Conservation (phyloP, 2,329 filamentous ascomycete species). For the Tolypocladium tropicale region DNA sequence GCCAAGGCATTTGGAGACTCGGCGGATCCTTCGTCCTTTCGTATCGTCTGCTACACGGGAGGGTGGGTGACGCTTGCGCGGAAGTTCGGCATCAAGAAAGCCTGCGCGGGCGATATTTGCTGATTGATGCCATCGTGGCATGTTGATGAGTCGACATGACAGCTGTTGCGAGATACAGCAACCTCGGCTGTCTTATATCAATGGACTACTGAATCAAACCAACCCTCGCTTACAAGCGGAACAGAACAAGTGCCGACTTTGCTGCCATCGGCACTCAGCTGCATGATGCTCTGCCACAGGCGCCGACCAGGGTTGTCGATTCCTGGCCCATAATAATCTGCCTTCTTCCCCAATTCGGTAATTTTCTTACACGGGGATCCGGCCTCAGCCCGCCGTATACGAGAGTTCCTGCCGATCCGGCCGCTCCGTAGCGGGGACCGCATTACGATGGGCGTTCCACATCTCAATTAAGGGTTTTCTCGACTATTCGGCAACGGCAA, state of each 20-base stretch:
- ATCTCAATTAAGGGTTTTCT: background rate
- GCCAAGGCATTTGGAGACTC: constrained; percentile 25
- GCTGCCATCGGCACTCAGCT: too few species aligned
- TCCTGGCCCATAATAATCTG: too few species aligned
- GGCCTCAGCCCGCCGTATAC: background rate
- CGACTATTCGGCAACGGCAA: too few species aligned
- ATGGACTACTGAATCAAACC: too few species aligned
- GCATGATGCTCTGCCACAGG: too few species aligned
- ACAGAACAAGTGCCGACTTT: too few species aligned
- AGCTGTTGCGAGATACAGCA: too few species aligned
- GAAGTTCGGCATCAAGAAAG: constrained; percentile 29
- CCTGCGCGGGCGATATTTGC: constrained; percentile 1
- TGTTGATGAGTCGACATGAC: background rate
- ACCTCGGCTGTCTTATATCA: background rate
- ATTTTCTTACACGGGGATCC: too few species aligned
- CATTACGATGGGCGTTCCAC: background rate
- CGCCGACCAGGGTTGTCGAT: too few species aligned
- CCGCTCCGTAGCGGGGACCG: background rate
- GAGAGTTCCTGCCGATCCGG: background rate
- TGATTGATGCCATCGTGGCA: too few species aligned
- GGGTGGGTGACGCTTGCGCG: constrained; percentile 33
- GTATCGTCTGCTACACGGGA: constrained; percentile 25
- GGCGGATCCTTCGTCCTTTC: constrained; percentile 21
- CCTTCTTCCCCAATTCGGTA: too few species aligned
- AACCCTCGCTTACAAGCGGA: too few species aligned